phyloP scores from a whole-genome alignment of 306 rosid genomes.

The Cucurbita maxima region DNA sequence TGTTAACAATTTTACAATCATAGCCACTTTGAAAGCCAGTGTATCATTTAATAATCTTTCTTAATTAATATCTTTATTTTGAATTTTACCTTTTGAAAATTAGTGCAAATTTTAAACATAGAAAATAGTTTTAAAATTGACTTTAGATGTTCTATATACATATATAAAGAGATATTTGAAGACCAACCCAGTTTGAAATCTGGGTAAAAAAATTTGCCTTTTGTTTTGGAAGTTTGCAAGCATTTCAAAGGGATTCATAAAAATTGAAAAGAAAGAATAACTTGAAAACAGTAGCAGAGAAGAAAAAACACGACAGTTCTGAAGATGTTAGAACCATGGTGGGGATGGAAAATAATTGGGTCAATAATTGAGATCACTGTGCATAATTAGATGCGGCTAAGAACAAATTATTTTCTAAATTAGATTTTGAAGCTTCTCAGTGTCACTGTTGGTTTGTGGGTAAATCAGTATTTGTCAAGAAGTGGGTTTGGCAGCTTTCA shows the following conservation, averaged over 20 bases:
- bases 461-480: not conserved
- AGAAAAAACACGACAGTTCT: not conserved
- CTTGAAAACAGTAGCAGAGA: not conserved
- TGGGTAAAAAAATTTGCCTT: not conserved
- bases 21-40: not conserved
- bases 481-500: not conserved
- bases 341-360: not conserved
- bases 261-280: not conserved
- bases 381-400: not conserved
- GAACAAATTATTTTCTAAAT: not conserved
- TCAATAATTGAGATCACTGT: slow-evolving; percentile 2
- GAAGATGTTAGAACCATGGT: not conserved
- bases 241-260: not conserved
- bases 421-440: not conserved
- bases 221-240: not conserved
- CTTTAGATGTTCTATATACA: not conserved
- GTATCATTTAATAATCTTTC: not conserved
- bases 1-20: not conserved
- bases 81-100: not conserved
- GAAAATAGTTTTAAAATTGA: not conserved
- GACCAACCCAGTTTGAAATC: not conserved
- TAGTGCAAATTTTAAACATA: not conserved
- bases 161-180: not conserved
- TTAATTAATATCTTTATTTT: not conserved
- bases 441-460: not conserved